Evolutionary conservation across 768 basidiomycete species (phyloP).

Genomic region (Boletus eberwhitei): DNA sequence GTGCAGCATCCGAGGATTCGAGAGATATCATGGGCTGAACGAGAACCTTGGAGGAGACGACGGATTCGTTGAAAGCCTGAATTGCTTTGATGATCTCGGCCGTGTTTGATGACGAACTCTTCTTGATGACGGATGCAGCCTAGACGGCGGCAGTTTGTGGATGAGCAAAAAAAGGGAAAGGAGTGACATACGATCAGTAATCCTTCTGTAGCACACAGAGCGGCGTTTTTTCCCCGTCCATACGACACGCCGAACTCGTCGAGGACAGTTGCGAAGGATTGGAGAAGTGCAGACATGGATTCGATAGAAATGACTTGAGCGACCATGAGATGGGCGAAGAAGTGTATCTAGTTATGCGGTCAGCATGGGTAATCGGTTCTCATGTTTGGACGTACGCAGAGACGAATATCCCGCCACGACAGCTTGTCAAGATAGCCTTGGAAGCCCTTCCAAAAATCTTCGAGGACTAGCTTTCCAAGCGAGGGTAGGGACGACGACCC

Average conservation of each 20-base stretch:
- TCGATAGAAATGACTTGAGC: constrained; percentile 70
- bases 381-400: constrained; percentile 58
- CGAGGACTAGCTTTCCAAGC: constrained; percentile 68
- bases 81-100: constrained; percentile 70
- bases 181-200: constrained; percentile 58
- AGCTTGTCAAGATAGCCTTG: constrained; percentile 84
- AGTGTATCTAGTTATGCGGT: constrained; percentile 64
- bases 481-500: constrained; percentile 34
- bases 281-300: constrained; percentile 77
- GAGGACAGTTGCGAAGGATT: constrained; percentile 81
- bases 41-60: constrained; percentile 54
- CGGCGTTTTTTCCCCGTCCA: constrained; percentile 78
- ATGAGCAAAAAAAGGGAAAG: not conserved
- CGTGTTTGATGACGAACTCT: constrained; percentile 55
- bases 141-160: constrained; percentile 24
- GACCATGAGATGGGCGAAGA: constrained; percentile 85
- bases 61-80: constrained; percentile 65
- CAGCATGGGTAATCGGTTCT: not conserved
- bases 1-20: constrained; percentile 38
- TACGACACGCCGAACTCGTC: constrained; percentile 88
- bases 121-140: constrained; percentile 68
- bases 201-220: constrained; percentile 77
- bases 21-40: constrained; percentile 60
- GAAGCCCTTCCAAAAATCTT: constrained; percentile 91
- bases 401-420: constrained; percentile 85